Conservation (phyloP, 371 early-diverging fungal species). For the Mucor mucedo region DNA sequence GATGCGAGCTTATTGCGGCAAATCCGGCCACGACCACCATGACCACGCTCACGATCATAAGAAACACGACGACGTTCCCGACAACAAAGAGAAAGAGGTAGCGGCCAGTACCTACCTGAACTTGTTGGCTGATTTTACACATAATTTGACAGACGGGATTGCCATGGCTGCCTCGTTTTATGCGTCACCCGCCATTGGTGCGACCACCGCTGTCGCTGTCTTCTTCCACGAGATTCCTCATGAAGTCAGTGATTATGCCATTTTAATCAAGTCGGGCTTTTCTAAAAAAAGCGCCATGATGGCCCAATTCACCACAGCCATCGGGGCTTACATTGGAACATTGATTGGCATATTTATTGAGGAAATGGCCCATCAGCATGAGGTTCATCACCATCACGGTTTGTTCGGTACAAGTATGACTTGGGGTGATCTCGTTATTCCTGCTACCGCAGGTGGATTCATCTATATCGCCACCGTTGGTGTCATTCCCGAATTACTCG, state of each 20-base stretch:
- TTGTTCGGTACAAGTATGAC: conserved; percentile 29
- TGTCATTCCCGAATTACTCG: conserved; percentile 74
- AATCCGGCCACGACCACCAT: conserved; percentile 65
- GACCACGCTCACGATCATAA: conserved; percentile 31
- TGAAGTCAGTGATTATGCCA: conserved; percentile 92
- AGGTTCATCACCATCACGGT: conserved; percentile 38
- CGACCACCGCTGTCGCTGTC: conserved; percentile 87
- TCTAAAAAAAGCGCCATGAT: conserved; percentile 74
- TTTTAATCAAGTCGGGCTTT: conserved; percentile 85
- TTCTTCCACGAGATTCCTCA: conserved; percentile 95
- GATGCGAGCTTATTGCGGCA: conserved; percentile 75
- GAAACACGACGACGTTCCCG: conserved; percentile 10
- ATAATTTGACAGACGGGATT: conserved; percentile 91
- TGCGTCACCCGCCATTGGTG: conserved; percentile 83
- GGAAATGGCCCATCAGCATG: conserved; percentile 48
- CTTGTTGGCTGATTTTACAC: conserved; percentile 85
- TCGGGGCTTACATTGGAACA: conserved; percentile 84
- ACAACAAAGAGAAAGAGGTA: conserved; percentile 7
- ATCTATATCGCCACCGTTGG: conserved; percentile 89
- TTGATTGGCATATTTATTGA: conserved; percentile 81
- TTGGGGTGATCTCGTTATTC: conserved; percentile 77
- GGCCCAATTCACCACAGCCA: conserved; percentile 83
- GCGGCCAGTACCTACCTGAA: conserved; percentile 83
- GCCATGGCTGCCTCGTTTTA: conserved; percentile 91
- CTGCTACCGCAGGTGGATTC: conserved; percentile 90